A percentile compares a stretch with the other conserved stretches of the same genome.
Evolutionary conservation across 2,329 filamentous ascomycete genomes (phyloP).

Genomic region (Pezicula rhizophila): DNA sequence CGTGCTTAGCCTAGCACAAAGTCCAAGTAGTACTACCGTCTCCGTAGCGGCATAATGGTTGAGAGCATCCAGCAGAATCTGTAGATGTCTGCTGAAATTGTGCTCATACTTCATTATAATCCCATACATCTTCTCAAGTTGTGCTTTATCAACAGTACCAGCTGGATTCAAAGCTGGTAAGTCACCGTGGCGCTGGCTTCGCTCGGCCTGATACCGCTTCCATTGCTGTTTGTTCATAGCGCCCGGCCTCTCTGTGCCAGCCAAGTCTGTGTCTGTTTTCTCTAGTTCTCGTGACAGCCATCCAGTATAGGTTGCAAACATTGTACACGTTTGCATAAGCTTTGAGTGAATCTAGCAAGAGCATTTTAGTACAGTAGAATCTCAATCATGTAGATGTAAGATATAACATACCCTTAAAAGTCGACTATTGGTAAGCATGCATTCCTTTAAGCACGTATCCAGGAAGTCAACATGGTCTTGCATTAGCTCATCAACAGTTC

Average conservation of each 20-base stretch:
- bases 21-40: slow-evolving; percentile 84
- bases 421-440: slow-evolving; percentile 97
- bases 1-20: slow-evolving; percentile 77
- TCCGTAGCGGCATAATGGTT: slow-evolving; percentile 98
- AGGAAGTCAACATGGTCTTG: slow-evolving; percentile 98
- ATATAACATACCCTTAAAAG: slow-evolving; percentile 64
- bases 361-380: not conserved
- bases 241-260: slow-evolving; percentile 47
- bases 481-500: slow-evolving; percentile 97
- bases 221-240: slow-evolving; percentile 58
- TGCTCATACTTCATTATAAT: slow-evolving; percentile 87
- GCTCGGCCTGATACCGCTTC: slow-evolving; percentile 48
- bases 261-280: slow-evolving; percentile 74
- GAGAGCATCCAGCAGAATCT: slow-evolving; percentile 87
- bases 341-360: slow-evolving; percentile 81
- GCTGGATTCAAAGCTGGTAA: slow-evolving; percentile 11
- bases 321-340: slow-evolving; percentile 89
- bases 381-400: slow-evolving; percentile 1
- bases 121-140: slow-evolving; percentile 56
- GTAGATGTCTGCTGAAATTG: slow-evolving; percentile 86
- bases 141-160: slow-evolving; percentile 16
- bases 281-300: slow-evolving; percentile 81
- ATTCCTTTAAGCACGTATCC: slow-evolving; percentile 96
- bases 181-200: slow-evolving; percentile 34
- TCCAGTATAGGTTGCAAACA: slow-evolving; percentile 87